A percentile compares a stretch with the other conserved stretches of the same genome.
phyloP scores from a whole-genome alignment of 139 green algal species.

The Micromonas commoda region DNA sequence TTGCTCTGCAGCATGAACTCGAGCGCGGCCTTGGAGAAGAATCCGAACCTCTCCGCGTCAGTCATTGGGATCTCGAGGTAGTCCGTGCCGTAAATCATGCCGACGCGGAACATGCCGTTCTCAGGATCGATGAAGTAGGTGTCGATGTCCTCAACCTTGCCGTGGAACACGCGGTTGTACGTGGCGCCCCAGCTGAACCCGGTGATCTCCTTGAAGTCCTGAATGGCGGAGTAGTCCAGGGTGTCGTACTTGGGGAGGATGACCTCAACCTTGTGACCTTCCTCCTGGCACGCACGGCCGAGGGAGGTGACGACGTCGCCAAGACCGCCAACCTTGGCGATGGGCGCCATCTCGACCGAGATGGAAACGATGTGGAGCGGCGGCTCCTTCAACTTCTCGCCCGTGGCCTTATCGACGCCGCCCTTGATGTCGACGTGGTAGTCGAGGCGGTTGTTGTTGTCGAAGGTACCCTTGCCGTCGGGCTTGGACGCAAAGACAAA shows the following conservation, averaged over 20 bases:
- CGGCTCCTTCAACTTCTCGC: conserved; percentile 16
- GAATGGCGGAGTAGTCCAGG: conserved; percentile 45
- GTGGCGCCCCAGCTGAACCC: conserved; percentile 1
- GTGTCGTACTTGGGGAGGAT: conserved; percentile 53
- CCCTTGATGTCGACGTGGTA: conserved; percentile 44
- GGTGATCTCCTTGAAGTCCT: conserved; percentile 6
- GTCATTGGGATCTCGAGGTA: conserved; percentile 37
- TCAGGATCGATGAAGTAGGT: conserved; percentile 37
- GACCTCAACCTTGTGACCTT: conserved; percentile 48
- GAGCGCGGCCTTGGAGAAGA: conserved; percentile 70
- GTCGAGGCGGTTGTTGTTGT: conserved; percentile 32
- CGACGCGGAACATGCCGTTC: conserved; percentile 42
- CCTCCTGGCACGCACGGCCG: conserved; percentile 38
- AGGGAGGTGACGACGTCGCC: conserved; percentile 50
- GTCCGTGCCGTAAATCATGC: conserved; percentile 39
- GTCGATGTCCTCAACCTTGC: conserved; percentile 32
- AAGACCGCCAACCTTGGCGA: conserved; percentile 47
- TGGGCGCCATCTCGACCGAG: conserved; percentile 39
- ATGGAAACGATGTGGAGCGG: conserved; percentile 36
- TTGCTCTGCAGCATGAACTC: conserved; percentile 45
- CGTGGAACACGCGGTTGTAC: background rate
- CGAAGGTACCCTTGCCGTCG: background rate
- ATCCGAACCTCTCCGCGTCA: conserved; percentile 66
- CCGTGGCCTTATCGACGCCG: background rate
- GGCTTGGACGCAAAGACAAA: conserved; percentile 82